Conservation (phyloP, 2,329 filamentous ascomycete species). For the Curvularia eragrostidis region DNA sequence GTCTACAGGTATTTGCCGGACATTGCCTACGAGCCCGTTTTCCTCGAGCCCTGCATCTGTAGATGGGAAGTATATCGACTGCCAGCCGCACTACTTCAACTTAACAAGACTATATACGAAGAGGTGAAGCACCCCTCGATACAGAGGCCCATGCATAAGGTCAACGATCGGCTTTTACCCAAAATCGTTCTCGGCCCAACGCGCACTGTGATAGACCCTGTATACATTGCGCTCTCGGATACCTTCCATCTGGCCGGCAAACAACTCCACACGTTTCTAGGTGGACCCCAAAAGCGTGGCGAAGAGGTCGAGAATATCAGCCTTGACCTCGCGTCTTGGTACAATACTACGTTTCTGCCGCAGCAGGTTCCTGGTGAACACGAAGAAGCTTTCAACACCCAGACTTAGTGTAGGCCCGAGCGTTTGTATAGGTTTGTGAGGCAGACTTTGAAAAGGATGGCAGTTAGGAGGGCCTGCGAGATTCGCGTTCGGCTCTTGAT, state of each 20-base stretch:
- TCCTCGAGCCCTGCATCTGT: neutral
- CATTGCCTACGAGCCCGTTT: slow-evolving; percentile 1
- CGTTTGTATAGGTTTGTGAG: neutral
- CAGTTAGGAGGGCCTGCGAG: neutral
- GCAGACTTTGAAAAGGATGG: slow-evolving; percentile 2
- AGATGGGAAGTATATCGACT: neutral
- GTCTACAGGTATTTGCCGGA: neutral
- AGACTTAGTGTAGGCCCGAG: neutral
- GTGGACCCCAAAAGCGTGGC: neutral
- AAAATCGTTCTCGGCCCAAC: neutral
- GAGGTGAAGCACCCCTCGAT: neutral
- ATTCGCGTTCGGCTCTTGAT: slow-evolving; percentile 1
- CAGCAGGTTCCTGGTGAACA: neutral
- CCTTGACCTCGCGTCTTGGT: neutral
- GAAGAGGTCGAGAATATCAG: neutral
- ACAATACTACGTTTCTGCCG: neutral
- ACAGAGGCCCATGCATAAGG: neutral
- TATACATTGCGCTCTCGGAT: neutral
- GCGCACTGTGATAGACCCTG: neutral
- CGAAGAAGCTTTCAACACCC: neutral
- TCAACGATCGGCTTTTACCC: slow-evolving; percentile 1
- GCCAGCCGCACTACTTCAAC: slow-evolving; percentile 1
- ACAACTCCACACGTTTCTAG: neutral
- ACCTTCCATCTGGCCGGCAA: neutral
- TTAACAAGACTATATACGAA: slow-evolving; percentile 4